Evolutionary conservation across 768 basidiomycete species (phyloP), one percentile per base, ranked within the genome.

Genomic region (Mycena kentingensis): DNA sequence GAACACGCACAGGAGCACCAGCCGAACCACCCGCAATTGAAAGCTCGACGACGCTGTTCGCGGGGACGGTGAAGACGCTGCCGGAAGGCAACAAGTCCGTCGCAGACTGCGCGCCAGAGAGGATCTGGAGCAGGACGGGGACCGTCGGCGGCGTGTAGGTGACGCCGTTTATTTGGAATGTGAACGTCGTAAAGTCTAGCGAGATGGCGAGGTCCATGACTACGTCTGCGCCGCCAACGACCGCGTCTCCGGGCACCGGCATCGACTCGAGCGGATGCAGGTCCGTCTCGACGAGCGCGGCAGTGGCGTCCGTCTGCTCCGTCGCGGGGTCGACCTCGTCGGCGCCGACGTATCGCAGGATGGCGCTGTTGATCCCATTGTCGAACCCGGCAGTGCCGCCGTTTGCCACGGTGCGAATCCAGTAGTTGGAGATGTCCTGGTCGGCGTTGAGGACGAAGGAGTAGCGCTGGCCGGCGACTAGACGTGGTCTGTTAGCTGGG

Each of bases 341-440:
- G 2, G 82, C 81, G 13, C 76, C 77, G 1, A 29, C 59, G 51
- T 84, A 84, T 36, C 79, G 72, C 38, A 83, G 61, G 49, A 84
- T 81, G 5, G 79, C 82, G 29, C 70, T 70, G 62, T 79, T 81
- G 53, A 75, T 67, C 5, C 73, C 73, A 15, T 64, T 66, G 0
- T 52, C 60, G 46, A 76, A 77, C 7, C 60, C 70, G 15, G 66
- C 45, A 4, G 41, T 53, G 1, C 68, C 56, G 28, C 53, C 64
- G 49, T 35, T 62, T 37, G n/a, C 67, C 11, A 52, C 47, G 7
- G 62, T 54, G 8, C 65, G 62, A 21, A 65, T 61, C 63, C 67
- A 81, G 60, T 81, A 81, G 54, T 77, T 81, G 7, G 59, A 65
- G 24, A 75, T 57, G 1, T 70, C 45, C 39, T 79, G 70, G 54